Evolutionary conservation across 176 grass and related monocot genomes (phyloP), one percentile per base, ranked within the genome.

Genomic region (Chloris gayana): DNA sequence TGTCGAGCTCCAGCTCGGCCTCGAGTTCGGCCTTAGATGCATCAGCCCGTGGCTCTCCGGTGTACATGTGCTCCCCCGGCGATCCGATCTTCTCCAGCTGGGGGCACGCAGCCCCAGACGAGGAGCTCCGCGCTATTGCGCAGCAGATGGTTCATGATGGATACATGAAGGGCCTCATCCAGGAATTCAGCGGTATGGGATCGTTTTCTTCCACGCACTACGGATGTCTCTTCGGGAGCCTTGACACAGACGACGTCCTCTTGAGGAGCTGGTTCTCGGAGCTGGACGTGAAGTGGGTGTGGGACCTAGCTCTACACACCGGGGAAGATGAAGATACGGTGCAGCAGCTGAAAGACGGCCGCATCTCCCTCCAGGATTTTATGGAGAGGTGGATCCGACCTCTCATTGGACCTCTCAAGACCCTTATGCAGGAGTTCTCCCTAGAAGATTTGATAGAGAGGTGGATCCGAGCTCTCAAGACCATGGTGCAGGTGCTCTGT

Each of bases 401-500:
- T n/a, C n/a, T n/a, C n/a, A n/a, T 37, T 37, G n/a, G n/a, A n/a
- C 35, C 35, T 37, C 35, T 37, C 35, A 37, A 37, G 35, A 37
- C 35, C 35, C 35, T 37, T 4, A 37, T 37, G 4, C 35, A 5
- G 35, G 35, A 5, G 35, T 37, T 37, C 35, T 5, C 35, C 35
- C 35, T 37, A 5, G 5, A 37, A 1, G 64, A 69, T 30, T 21
- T 69, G 32, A 80, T 80, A 47, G 77, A 69, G 31, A 53, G 47
- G 30, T 80, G 64, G 77, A 80, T 80, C 77, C n/a, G 21, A 57
- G 77, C 64, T 4, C 77, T 80, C 46, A 14, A 54, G 64, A 41
- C 47, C 46, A 80, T 80, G 77, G 77, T 80, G 47, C 47, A 80
- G 45, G 64, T 80, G 14, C 33, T 80, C 32, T 39, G 32, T 31